Base-by-base conservation (phyloP, 2,329 filamentous ascomycete genomes). In the Amesomyces nigricolor region DNA sequence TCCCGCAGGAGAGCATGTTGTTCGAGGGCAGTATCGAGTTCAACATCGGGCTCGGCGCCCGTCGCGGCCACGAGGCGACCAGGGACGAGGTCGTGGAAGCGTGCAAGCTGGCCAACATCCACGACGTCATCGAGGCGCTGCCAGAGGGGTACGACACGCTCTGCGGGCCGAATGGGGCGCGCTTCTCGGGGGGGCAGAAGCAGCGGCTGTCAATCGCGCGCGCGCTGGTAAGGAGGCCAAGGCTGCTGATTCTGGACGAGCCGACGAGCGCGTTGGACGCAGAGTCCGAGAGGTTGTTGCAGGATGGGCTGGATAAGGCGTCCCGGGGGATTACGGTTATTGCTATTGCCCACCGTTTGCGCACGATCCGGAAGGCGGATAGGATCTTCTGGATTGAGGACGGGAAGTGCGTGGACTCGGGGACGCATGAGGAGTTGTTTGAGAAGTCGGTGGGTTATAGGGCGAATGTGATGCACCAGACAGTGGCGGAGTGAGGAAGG, bases 311-410 rank as follows among this genome's bases (percentile, higher is more conserved):
- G 14, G 88, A 96, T 68, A 83, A 83, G 58, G 90, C 89, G 3
- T 84, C 88, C 8, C 85, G 86, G 74, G 89, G 85, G 46, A 81
- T 90, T 51, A 95, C 90, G 6, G 96, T 92, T 0, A 91, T 97
- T 61, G 91, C 91, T 0, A 91, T 97, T 2, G 92, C 92, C 5
- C 92, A 97, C 72, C 79, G 92, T 22, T 75, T 97, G 8, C 89
- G 84, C 64, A 96, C 92, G 0, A 96, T 96, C 56, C 89, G 95
- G 67, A 91, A 92, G 68, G 92, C 92, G 0, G 91, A 97, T 68
- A 73, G 91, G 44, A 96, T 97, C 64, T 96, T 94, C 62, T 91
- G 96, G n/a, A 92, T 97, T 67, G 91, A 96, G 70, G 84, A 88
- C 63, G 92, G 92, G 6, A 80, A 81, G 60, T 82, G 96, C 46